A percentile compares a stretch with the other conserved stretches of the same genome.
Conservation (phyloP, 2,329 filamentous ascomycete genomes). For the Atkinsonella hypoxylon region DNA sequence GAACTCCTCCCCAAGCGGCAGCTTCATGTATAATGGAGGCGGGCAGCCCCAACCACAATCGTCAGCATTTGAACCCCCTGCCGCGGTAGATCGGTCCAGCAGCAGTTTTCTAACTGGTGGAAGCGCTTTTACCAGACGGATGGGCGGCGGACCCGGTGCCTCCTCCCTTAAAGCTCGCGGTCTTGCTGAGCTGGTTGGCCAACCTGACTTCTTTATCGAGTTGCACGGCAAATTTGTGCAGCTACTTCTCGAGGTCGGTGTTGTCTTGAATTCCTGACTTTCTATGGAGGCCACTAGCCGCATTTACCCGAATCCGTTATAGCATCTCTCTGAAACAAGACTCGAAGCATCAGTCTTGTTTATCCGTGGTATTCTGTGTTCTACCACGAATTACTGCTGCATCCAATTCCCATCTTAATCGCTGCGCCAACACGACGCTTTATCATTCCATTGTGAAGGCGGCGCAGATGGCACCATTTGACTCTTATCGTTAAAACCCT, state of each 20-base stretch:
- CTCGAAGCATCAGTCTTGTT: not conserved
- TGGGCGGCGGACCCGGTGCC: constrained; percentile 43
- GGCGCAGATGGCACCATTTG: not conserved
- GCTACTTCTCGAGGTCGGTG: constrained; percentile 46
- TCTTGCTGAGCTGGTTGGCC: constrained; percentile 52
- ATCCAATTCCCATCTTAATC: too few species aligned
- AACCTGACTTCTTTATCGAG: constrained; percentile 58
- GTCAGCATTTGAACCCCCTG: constrained; percentile 19
- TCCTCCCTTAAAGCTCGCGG: constrained; percentile 46
- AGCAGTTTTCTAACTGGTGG: constrained; percentile 47
- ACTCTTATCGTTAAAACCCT: not conserved
- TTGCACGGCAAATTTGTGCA: constrained; percentile 52
- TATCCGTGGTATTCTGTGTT: too few species aligned
- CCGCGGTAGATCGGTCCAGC: constrained; percentile 26
- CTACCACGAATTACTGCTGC: too few species aligned
- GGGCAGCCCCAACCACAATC: constrained; percentile 16
- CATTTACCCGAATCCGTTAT: not conserved
- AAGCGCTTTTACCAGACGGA: constrained; percentile 44
- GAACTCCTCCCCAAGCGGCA: constrained; percentile 29
- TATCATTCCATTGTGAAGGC: too few species aligned
- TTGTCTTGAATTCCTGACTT: constrained; percentile 36
- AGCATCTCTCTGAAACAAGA: not conserved
- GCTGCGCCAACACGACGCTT: too few species aligned
- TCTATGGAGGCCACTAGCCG: not conserved
- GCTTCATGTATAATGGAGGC: constrained; percentile 26